A percentile compares a stretch with the other conserved stretches of the same genome.
These are phyloP conservation scores for Candida nitratophila DNA, from an alignment of 805 yeast species.

Conservation along the genomic window DNA sequence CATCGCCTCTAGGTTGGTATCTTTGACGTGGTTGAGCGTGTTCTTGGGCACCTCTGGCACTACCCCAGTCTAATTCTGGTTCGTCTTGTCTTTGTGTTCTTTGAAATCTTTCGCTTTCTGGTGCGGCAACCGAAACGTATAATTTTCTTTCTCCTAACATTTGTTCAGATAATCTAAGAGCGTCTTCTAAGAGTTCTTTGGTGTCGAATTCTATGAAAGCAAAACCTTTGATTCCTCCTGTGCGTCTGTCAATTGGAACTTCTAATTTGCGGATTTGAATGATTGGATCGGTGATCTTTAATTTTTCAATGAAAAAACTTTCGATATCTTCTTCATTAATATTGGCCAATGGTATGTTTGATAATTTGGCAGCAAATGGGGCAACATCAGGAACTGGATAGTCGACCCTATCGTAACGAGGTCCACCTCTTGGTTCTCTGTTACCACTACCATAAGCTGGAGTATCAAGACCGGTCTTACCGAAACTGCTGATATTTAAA, in stretches of 20 bases:
- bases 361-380: conserved; percentile 86
- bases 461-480: conserved; percentile 17
- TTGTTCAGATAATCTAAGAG: conserved; percentile 37
- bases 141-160: conserved; percentile 43
- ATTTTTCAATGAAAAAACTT: conserved; percentile 52
- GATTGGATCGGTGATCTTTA: conserved; percentile 40
- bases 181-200: conserved; percentile 42
- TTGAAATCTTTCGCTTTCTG: conserved; percentile 36
- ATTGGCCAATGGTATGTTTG: conserved; percentile 84
- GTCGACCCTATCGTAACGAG: conserved; percentile 47
- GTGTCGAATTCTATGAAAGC: conserved; percentile 46
- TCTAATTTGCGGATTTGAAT: conserved; percentile 54
- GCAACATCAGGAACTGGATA: conserved; percentile 86
- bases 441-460: conserved; percentile 6
- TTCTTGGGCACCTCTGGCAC: conserved; percentile 28
- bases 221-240: conserved; percentile 56
- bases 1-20: conserved; percentile 22
- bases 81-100: conserved; percentile 26
- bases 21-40: conserved; percentile 6
- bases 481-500: conserved; percentile 8
- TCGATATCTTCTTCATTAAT: conserved; percentile 56
- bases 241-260: conserved; percentile 63
- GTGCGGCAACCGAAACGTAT: conserved; percentile 54
- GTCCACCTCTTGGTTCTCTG: conserved; percentile 2
- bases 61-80: conserved; percentile 50